Evolutionary conservation across 306 rosid genomes (phyloP).

Genomic region (Cicer bijugum): DNA sequence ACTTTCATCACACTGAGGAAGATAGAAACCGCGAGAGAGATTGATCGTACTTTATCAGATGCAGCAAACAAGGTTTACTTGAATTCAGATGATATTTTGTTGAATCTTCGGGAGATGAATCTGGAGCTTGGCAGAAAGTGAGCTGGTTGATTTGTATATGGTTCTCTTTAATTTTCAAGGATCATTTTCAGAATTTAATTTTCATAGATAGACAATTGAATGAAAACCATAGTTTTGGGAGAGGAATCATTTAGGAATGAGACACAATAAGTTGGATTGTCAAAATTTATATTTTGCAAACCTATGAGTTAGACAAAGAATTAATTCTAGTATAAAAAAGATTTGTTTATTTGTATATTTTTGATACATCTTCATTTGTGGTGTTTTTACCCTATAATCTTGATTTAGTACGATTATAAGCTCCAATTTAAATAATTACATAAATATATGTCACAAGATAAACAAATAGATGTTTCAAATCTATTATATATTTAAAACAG

Average conservation of each 20-base stretch:
- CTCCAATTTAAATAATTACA: background rate
- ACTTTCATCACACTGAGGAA: constrained; percentile 81
- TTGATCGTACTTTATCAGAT: constrained; percentile 65
- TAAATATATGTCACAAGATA: too few relatives aligned
- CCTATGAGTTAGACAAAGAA: background rate
- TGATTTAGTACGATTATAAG: background rate
- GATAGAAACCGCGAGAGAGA: constrained; percentile 93
- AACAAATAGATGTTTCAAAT: too few relatives aligned
- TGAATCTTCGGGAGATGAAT: constrained; percentile 72
- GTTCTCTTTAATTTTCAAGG: constrained; percentile 18
- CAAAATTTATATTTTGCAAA: background rate
- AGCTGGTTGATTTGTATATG: constrained; percentile 32
- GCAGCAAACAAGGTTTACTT: constrained; percentile 71
- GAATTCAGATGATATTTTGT: constrained; percentile 72
- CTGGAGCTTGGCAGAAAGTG: constrained; percentile 54
- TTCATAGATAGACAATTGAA: background rate
- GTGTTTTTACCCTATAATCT: background rate
- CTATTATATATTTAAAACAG: too few relatives aligned
- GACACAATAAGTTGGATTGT: constrained; percentile 3
- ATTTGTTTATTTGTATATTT: background rate
- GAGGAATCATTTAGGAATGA: constrained; percentile 21
- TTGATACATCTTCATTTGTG: background rate
- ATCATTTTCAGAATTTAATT: constrained; percentile 34
- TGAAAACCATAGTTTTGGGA: constrained; percentile 1
- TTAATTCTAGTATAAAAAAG: background rate